A percentile compares a stretch with the other conserved stretches of the same genome.
These are phyloP conservation scores for Austroboletus olivaceoglutinosus DNA, from an alignment of 1,284 basidiomycete genomes.

Conservation along the genomic window DNA sequence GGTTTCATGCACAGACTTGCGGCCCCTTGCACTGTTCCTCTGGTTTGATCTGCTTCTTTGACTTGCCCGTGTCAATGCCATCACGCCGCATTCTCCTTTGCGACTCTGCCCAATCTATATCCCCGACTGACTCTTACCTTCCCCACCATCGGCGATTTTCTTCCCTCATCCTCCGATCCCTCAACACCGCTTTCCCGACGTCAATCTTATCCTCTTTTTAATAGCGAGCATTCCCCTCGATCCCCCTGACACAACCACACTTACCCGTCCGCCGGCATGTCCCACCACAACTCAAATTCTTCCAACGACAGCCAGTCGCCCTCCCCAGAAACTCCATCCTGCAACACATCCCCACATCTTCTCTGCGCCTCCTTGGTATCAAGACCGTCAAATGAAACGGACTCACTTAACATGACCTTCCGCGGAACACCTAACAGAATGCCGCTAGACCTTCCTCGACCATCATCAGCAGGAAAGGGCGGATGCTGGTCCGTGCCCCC, in stretches of 20 bases:
- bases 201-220: slow-evolving; percentile 24
- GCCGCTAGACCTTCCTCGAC: slow-evolving; percentile 52
- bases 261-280: slow-evolving; percentile 18
- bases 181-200: slow-evolving; percentile 23
- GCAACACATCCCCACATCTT: slow-evolving; percentile 43
- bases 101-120: slow-evolving; percentile 30
- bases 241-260: slow-evolving; percentile 20
- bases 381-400: slow-evolving; percentile 38
- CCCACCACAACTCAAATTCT: slow-evolving; percentile 27
- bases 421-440: slow-evolving; percentile 50
- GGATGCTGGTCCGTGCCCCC: slow-evolving; percentile 64
- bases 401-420: slow-evolving; percentile 38
- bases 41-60: slow-evolving; percentile 28
- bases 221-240: slow-evolving; percentile 18
- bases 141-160: slow-evolving; percentile 27
- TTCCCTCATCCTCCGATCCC: slow-evolving; percentile 23
- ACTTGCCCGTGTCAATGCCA: slow-evolving; percentile 29
- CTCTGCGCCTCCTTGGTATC: slow-evolving; percentile 40
- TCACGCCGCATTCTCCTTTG: slow-evolving; percentile 34
- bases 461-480: slow-evolving; percentile 58
- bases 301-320: slow-evolving; percentile 47
- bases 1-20: slow-evolving; percentile 34
- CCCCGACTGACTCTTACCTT: slow-evolving; percentile 25
- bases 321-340: slow-evolving; percentile 38
- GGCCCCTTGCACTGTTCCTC: slow-evolving; percentile 28